Evolutionary conservation across 805 yeast genomes (phyloP).

Genomic region (Pichia manshurica): DNA sequence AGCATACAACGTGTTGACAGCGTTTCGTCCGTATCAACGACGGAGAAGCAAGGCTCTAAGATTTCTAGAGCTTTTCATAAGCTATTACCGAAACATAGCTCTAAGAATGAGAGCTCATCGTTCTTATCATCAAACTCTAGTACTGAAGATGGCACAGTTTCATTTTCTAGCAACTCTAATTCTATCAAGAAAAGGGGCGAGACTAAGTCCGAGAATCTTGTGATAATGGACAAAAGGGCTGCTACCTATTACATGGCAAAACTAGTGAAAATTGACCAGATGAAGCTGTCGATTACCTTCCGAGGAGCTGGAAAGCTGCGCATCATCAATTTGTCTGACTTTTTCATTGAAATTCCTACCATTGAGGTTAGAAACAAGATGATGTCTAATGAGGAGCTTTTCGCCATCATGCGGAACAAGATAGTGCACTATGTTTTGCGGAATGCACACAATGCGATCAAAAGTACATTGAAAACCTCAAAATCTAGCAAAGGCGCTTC

Average conservation of each 20-base stretch:
- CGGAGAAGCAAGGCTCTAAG: conserved; percentile 2
- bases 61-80: conserved; percentile 8
- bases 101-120: conserved; percentile 12
- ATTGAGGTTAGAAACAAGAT: conserved; percentile 54
- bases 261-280: conserved; percentile 26
- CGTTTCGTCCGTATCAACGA: background rate
- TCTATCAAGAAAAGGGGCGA: background rate
- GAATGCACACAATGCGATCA: conserved; percentile 72
- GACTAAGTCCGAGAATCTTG: conserved; percentile 20
- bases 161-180: background rate
- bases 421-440: conserved; percentile 48
- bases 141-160: background rate
- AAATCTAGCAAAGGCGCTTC: conserved; percentile 11
- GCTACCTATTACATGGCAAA: conserved; percentile 37
- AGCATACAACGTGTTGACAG: background rate
- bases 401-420: conserved; percentile 55
- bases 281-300: conserved; percentile 58
- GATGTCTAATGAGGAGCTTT: conserved; percentile 70
- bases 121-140: background rate
- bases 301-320: conserved; percentile 67
- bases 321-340: conserved; percentile 69
- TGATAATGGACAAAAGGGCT: conserved; percentile 39
- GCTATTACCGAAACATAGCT: conserved; percentile 11
- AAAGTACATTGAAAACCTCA: conserved; percentile 52
- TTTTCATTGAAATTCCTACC: conserved; percentile 60